phyloP scores from a whole-genome alignment of 306 rosid genomes.

The Psophocarpus tetragonolobus region DNA sequence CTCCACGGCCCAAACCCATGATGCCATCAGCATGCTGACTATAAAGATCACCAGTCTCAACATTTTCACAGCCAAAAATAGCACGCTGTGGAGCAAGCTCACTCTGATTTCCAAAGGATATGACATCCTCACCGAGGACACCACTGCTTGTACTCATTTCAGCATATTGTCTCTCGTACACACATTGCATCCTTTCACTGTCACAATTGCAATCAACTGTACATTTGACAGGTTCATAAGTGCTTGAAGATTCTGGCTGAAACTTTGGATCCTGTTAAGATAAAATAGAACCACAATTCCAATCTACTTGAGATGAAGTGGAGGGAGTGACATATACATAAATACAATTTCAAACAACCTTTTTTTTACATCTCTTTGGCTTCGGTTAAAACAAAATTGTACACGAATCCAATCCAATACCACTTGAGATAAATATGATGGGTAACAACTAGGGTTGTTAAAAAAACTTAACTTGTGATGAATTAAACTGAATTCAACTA shows the following conservation, averaged over 20 bases:
- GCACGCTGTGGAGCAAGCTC: slow-evolving; percentile 81
- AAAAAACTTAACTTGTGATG: too few species aligned
- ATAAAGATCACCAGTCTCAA: slow-evolving; percentile 88
- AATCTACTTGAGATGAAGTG: slow-evolving; percentile 24
- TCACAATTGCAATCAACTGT: slow-evolving; percentile 82
- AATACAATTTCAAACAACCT: neutral
- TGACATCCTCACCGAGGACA: slow-evolving; percentile 81
- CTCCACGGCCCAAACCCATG: slow-evolving; percentile 94
- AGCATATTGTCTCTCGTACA: slow-evolving; percentile 92
- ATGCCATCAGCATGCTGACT: slow-evolving; percentile 98
- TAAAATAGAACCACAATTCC: slow-evolving; percentile 29
- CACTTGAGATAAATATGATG: slow-evolving; percentile 5
- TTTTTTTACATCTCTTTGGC: slow-evolving; percentile 41
- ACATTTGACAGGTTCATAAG: slow-evolving; percentile 78
- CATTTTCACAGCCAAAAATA: slow-evolving; percentile 87
- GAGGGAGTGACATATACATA: neutral
- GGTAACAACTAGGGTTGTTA: neutral
- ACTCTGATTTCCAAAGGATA: slow-evolving; percentile 86
- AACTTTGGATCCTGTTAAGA: slow-evolving; percentile 78
- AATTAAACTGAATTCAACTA: too few species aligned
- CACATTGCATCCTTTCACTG: slow-evolving; percentile 56
- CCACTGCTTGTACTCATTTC: slow-evolving; percentile 98
- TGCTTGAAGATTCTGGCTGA: slow-evolving; percentile 79
- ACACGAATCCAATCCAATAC: slow-evolving; percentile 21
- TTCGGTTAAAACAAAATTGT: slow-evolving; percentile 47